Evolutionary conservation across 441 rosid genomes (phyloP), one percentile per base, ranked within the genome.

Genomic region (Rhodomyrtus psidioides): DNA sequence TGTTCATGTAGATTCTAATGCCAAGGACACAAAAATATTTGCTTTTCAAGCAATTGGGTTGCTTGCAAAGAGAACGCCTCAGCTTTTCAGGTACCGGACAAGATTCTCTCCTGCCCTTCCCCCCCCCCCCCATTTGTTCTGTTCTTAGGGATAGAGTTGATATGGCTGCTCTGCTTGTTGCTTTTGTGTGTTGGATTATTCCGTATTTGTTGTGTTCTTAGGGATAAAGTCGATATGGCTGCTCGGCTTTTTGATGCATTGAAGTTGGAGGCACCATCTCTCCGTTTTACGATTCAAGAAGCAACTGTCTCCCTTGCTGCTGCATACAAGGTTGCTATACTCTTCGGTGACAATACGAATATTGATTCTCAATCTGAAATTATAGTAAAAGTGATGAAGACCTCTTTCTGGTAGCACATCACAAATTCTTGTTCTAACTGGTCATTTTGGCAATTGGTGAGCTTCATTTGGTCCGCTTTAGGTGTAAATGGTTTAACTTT

Each of bases 31-130:
- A 87, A 95, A 93, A 89, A 91, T 90, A 59, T 96, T 94, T 90
- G 93, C 95, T 90, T 97, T 94, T 88, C 99, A 97, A 94, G 96
- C 99, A 86, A 94, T 97, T 84, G 99, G 99, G 85, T 91, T 97
- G 89, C 93, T 97, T 89, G 97, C 96, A 53, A 96, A 95, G 88
- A 96, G 99, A 30, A 91, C 93, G 83, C 99, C 99, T 84, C 95
- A 97, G 86, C 98, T 95, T 88, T 96, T 97, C 92, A 94, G 99
- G 99, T 95, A 84, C 79, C 81, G 87, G 81, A 65, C 9, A 0
- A 62, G 28, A 49, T 82, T 62, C 86, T 56, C 84, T 60, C 84
- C 87, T 84, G 84, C 91, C 76, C 62, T 39, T 86, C 53, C 56
- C 46, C n/a, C n/a, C n/a, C n/a, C n/a, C n/a, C n/a, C 57, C 82